Evolutionary conservation across 768 basidiomycete species (phyloP), one percentile per base, ranked within the genome.

Genomic region (Neoboletus magnificus): DNA sequence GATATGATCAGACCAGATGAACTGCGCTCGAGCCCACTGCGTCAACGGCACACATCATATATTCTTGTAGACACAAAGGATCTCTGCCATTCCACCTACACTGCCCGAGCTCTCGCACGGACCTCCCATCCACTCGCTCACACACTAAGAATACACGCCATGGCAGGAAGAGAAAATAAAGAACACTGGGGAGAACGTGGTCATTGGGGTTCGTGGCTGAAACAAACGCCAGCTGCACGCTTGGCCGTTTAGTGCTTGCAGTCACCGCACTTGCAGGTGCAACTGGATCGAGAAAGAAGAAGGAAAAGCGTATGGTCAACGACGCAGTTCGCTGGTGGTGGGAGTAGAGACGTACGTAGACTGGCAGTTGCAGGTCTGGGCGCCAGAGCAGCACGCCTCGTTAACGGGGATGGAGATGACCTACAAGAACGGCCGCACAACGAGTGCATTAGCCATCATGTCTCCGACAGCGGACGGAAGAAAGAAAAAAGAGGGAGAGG

Each of bases 241-340:
- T 35, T 11, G 25, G 23, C 16, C 4, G 1, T 39, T 48, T 36
- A 62, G 49, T 54, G 56, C 49, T 58, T 62, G 60, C 61, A 62
- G 32, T 54, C 55, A 25, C 52, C 22, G n/a, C 60, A 62, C 13
- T 41, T 62, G 55, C 60, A 62, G 23, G 27, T 15, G 33, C 61
- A 62, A 27, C 60, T 61, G 13, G 9, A 49, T 23, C 2, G 13
- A 7, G 23, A n/a, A 30, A 18, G 7, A 29, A 30, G 23, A 36
- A 9, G 15, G 16, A 2, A 4, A 25, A 10, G 6, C 18, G 5
- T 3, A 11, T 4, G 2, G 20, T 58, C 46, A 58, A 20, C 7
- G 20, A 40, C 20, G 23, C n/a, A 43, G 9, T n/a, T 18, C 32
- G 20, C 8, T 20, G 18, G 36, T 8, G 3, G 44, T 10, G 29